Percentiles rank a stretch among this genome's conserved stretches.
Evolutionary conservation across 345 rosid species (phyloP).

Genomic region (Abelmoschus esculentus): DNA sequence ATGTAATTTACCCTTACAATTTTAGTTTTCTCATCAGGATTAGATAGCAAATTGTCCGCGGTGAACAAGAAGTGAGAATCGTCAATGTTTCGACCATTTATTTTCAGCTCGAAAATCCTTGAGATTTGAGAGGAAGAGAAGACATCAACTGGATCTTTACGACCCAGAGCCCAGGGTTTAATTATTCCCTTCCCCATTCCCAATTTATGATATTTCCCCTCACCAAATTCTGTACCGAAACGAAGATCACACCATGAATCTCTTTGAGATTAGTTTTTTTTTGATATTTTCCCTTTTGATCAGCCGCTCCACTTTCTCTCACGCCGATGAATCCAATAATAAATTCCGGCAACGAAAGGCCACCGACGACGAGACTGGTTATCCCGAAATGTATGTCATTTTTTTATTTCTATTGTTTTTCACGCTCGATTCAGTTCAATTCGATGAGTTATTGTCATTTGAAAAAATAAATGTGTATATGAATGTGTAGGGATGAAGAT

Average conservation of each 20-base stretch:
- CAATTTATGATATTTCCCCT: neutral
- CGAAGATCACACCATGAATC: constrained; percentile 43
- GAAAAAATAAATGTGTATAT: neutral
- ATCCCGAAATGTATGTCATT: constrained; percentile 55
- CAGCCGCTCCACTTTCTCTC: constrained; percentile 14
- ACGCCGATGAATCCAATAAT: constrained; percentile 43
- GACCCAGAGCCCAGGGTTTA: neutral
- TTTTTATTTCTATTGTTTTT: neutral
- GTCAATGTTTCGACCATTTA: no score
- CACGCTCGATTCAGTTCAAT: neutral
- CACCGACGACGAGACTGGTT: constrained; percentile 68
- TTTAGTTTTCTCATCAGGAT: no score
- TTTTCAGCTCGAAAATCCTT: no score
- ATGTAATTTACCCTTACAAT: no score
- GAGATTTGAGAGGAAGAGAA: neutral
- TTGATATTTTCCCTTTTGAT: constrained; percentile 32
- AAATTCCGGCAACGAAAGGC: constrained; percentile 80
- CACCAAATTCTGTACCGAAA: constrained; percentile 8
- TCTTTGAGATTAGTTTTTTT: constrained; percentile 29
- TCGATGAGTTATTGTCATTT: neutral
- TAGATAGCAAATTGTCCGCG: no score
- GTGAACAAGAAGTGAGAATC: no score
- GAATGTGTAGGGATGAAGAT: constrained; percentile 64
- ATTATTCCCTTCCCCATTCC: neutral
- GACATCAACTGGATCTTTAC: neutral